A percentile compares a stretch with the other conserved stretches of the same genome.
Evolutionary conservation across 306 rosid species (phyloP).

Genomic region (Dalbergia oliveri): DNA sequence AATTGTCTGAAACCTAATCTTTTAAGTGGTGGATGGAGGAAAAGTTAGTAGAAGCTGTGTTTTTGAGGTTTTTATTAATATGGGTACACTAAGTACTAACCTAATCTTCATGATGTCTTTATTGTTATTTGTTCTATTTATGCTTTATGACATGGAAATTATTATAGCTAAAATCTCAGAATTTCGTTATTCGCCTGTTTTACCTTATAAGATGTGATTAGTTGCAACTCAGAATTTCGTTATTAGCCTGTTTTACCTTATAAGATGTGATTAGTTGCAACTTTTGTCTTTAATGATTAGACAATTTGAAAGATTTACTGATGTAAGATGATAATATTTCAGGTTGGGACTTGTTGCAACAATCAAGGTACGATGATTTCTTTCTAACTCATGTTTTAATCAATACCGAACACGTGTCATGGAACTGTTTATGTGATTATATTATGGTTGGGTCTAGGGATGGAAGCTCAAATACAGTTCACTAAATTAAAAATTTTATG

Average conservation of each 20-base stretch:
- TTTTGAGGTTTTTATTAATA: not conserved
- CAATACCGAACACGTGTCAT: not conserved
- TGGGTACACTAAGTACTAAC: not conserved
- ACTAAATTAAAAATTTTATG: not conserved
- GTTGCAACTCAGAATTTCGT: not conserved
- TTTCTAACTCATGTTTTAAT: not conserved
- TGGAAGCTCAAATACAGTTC: not conserved
- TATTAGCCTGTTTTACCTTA: not conserved
- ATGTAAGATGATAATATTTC: constrained; percentile 56
- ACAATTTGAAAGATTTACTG: constrained; percentile 38
- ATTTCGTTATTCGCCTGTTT: not conserved
- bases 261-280: constrained; percentile 7
- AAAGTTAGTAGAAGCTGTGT: not conserved
- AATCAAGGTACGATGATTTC: constrained; percentile 71
- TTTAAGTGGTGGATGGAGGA: not conserved
- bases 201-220: constrained; percentile 7
- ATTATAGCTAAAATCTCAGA: not conserved
- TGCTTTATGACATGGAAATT: not conserved
- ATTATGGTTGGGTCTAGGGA: not conserved
- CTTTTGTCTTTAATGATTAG: constrained; percentile 1
- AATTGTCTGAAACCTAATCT: not conserved
- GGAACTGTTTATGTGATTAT: constrained; percentile 4
- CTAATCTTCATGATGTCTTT: not conserved
- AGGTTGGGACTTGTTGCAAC: constrained; percentile 99
- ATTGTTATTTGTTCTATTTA: not conserved